A percentile compares a stretch with the other conserved stretches of the same genome.
Evolutionary conservation across 2,329 filamentous ascomycete species (phyloP).

Genomic region (Teratosphaeria nubilosa): DNA sequence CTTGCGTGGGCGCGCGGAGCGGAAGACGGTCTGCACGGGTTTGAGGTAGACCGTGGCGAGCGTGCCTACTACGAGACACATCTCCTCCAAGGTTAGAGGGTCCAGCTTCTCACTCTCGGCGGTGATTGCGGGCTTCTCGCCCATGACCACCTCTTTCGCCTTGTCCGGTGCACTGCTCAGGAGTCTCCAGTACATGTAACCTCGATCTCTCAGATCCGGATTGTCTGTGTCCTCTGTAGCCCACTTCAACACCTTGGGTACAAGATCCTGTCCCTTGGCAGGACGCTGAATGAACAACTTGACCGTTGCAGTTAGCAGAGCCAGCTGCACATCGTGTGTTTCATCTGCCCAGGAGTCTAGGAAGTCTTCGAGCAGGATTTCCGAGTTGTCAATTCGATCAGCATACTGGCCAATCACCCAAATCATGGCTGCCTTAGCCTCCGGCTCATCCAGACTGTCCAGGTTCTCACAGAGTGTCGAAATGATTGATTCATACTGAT

Average conservation of each 20-base stretch:
- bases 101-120: slow-evolving; percentile 94
- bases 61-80: slow-evolving; percentile 93
- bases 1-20: slow-evolving; percentile 69
- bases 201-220: slow-evolving; percentile 85
- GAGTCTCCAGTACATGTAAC: slow-evolving; percentile 99
- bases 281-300: slow-evolving; percentile 97
- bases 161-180: slow-evolving; percentile 82
- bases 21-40: slow-evolving; percentile 93
- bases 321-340: slow-evolving; percentile 88
- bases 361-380: slow-evolving; percentile 88
- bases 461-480: slow-evolving; percentile 90
- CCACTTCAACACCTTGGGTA: slow-evolving; percentile 94
- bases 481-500: slow-evolving; percentile 97
- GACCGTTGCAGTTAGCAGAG: slow-evolving; percentile 87
- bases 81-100: slow-evolving; percentile 82
- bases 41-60: slow-evolving; percentile 96
- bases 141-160: slow-evolving; percentile 87
- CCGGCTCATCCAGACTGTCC: slow-evolving; percentile 91
- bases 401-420: slow-evolving; percentile 99
- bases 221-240: slow-evolving; percentile 99
- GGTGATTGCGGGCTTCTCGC: slow-evolving; percentile 90
- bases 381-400: slow-evolving; percentile 92
- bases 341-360: slow-evolving; percentile 89
- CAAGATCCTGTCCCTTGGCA: slow-evolving; percentile 84
- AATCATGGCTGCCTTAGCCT: slow-evolving; percentile 96